Base-by-base conservation (phyloP, 78 protist genomes). In the Dictyostelium citrinum region DNA sequence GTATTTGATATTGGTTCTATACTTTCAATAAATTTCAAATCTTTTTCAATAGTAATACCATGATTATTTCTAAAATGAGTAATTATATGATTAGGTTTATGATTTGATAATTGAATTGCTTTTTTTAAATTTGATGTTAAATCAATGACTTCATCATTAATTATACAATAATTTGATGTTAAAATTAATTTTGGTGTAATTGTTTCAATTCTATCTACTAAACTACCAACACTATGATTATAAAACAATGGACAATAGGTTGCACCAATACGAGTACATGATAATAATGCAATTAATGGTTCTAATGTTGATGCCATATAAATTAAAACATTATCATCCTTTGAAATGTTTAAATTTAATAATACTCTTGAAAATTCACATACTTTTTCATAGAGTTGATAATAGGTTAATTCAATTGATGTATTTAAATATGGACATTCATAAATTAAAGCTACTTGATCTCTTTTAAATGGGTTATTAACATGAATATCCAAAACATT, bases 231-330 rank as follows among this genome's bases (percentile, higher is more conserved):
- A 9, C 22, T n/a, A 39, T 74, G 31, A 10, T 5, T 12, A 74
- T 14, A 5, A 20, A 22, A 37, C 20, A 80, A 0, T 9, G 16
- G n/a, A 41, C 68, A 33, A 60, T 86, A 98, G 6, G 96, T 43
- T 1, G 98, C 98, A 33, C 99, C 99, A 41, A 98, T 90, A 5
- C 98, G 82, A 58, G 99, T 98, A 75, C 98, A 97, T 45, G 99
- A 98, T 24, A 98, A 97, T 98, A 98, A 96, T 35, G 98, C 83
- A 29, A 86, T 37, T 5, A 90, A 83, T 2, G 79, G 41, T 33
- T 96, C 91, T 20, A 85, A 79, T 58, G 90, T 39, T 95, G 90
- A 97, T 46, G 99, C 97, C 97, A 98, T 82, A 91, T 97, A 98
- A 64, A 98, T 90, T 58, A 90, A 51, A 27, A 98, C 98, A 17